phyloP scores from a whole-genome alignment of 2,329 filamentous ascomycete species.

The Byssochlamys sp. region DNA sequence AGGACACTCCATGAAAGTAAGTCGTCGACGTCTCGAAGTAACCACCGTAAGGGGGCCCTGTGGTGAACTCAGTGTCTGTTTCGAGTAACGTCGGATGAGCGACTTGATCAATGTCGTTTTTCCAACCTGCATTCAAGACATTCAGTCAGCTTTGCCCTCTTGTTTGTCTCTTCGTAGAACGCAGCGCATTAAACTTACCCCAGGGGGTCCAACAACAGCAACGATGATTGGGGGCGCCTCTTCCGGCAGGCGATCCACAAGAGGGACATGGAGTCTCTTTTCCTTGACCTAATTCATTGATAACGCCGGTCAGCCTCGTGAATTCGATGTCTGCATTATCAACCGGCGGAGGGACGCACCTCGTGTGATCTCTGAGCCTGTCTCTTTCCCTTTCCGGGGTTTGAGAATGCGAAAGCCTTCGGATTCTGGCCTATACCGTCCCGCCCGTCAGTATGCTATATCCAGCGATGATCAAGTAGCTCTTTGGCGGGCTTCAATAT shows the following conservation, averaged over 20 bases:
- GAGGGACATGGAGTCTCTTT: constrained; percentile 88
- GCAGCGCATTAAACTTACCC: constrained; percentile 45
- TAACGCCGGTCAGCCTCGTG: background rate
- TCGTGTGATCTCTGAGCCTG: constrained; percentile 50
- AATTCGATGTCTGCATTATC: background rate
- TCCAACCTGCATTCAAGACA: constrained; percentile 43
- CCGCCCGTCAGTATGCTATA: background rate
- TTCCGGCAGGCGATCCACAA: constrained; percentile 89
- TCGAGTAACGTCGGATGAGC: constrained; percentile 84
- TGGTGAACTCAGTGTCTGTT: constrained; percentile 83
- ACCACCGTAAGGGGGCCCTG: constrained; percentile 90
- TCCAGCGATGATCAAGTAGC: background rate
- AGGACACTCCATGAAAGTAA: constrained; percentile 96
- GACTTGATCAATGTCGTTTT: constrained; percentile 96
- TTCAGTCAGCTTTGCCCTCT: constrained; percentile 1
- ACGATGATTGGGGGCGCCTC: constrained; percentile 90
- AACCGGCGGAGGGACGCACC: constrained; percentile 26
- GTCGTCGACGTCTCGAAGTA: constrained; percentile 84
- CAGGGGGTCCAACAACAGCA: constrained; percentile 85
- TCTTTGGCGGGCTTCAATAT: background rate
- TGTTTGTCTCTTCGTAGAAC: background rate
- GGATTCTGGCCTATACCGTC: constrained; percentile 58
- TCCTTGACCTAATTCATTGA: constrained; percentile 63
- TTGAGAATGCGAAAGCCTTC: constrained; percentile 79
- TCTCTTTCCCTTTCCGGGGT: constrained; percentile 69